Base-by-base conservation (phyloP, 805 yeast species). In the Metschnikowia hibisci region DNA sequence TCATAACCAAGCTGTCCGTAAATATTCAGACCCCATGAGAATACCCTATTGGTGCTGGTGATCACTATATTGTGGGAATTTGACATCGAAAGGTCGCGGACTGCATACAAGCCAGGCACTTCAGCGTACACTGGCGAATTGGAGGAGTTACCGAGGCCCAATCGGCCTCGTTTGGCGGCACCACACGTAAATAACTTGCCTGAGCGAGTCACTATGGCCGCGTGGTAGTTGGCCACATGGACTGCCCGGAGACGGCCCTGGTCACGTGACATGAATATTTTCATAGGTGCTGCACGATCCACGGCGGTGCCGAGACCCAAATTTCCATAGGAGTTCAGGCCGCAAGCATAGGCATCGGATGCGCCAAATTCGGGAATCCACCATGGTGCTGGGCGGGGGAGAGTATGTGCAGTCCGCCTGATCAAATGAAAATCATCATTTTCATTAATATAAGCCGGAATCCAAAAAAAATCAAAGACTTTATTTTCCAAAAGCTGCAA, bases 1-100 rank as follows among this genome's bases (percentile, higher is more conserved):
- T 30, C 6, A 63, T 51, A 55, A 0, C 95, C 95, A 16, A 87
- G 61, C 57, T 86, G 95, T n/a, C 75, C 76, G 57, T 61, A 73
- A 13, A 72, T 67, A 54, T 87, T 87, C 47, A 79, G 71, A 0
- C 97, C 97, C 95, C 96, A 90, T 0, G 89, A 63, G 48, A 71
- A 84, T 1, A 87, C 66, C n/a, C 73, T 73, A 30, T 80, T 80
- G 12, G 62, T 51, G 0, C 64, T 54, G 0, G 84, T 75, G 15
- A 85, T 52, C 0, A 76, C 83, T 8, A 88, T 53, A 0, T 87
- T 67, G 56, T 87, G 96, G 53, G 84, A 84, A 52, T 80, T 78
- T 41, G 88, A 80, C 0, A 81, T 58, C 1, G 76, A 77, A 1
- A 80, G 63, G 12, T 58, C 63, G 33, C 43, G 48, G 5, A 63